Evolutionary conservation across 257 asterid species (phyloP).

Genomic region (Solanum infundibuliforme): DNA sequence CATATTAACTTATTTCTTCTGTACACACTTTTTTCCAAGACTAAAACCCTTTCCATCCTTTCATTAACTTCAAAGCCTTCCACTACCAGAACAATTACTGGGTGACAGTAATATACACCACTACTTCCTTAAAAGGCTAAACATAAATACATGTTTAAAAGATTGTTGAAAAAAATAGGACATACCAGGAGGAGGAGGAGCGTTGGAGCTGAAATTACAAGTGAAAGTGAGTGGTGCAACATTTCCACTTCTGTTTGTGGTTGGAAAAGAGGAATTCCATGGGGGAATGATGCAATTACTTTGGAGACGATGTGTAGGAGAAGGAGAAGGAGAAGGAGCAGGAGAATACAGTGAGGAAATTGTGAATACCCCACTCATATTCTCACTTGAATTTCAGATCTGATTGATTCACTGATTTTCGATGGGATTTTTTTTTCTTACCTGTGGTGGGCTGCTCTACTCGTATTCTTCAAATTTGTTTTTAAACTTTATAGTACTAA

Average conservation of each 20-base stretch:
- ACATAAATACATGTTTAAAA: neutral
- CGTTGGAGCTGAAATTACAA: neutral
- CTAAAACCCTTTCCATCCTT: neutral
- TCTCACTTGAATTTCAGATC: neutral
- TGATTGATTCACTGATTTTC: neutral
- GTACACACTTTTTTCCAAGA: neutral
- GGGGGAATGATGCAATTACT: neutral
- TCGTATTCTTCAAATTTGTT: neutral
- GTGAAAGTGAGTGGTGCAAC: neutral
- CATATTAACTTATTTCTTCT: neutral
- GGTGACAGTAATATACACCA: neutral
- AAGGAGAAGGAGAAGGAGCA: neutral
- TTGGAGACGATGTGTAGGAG: neutral
- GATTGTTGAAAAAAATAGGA: neutral
- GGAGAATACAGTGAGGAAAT: neutral
- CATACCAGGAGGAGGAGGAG: slow-evolving; percentile 1
- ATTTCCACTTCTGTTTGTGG: neutral
- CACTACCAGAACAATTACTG: neutral
- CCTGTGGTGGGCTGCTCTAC: neutral
- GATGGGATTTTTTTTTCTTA: neutral
- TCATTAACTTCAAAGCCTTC: neutral
- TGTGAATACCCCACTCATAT: neutral
- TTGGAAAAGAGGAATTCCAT: neutral
- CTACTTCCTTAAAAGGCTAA: neutral
- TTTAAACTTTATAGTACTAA: neutral